phyloP scores from a whole-genome alignment of 2,329 filamentous ascomycete species.

The Arthrocladium fulminans region DNA sequence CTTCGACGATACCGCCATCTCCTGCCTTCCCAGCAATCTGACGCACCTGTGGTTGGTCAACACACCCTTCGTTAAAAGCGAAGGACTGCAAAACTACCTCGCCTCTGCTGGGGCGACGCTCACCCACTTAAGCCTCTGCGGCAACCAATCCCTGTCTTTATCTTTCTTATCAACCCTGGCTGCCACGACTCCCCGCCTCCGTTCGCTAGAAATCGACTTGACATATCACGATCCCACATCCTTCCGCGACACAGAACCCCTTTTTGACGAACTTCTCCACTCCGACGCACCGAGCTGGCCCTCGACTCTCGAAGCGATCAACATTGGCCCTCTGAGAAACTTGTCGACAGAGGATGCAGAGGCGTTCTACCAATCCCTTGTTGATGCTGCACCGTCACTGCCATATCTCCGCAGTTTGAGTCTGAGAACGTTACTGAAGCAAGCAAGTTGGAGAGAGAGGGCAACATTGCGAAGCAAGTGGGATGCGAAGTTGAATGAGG shows the following conservation, averaged over 20 bases:
- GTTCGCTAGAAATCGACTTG: constrained; percentile 66
- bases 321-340: constrained; percentile 68
- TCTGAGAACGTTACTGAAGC: constrained; percentile 69
- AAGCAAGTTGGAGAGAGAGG: constrained; percentile 68
- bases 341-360: constrained; percentile 63
- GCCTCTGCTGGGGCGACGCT: constrained; percentile 58
- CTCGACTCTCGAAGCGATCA: constrained; percentile 56
- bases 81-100: constrained; percentile 58
- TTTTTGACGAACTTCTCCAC: constrained; percentile 52
- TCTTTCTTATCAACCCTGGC: constrained; percentile 62
- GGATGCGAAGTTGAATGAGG: constrained; percentile 57
- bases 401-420: constrained; percentile 59
- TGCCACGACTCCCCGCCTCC: constrained; percentile 59
- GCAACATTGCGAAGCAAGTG: constrained; percentile 71
- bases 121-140: constrained; percentile 58
- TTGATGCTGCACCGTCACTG: constrained; percentile 59
- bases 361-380: constrained; percentile 68
- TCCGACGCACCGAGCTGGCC: constrained; percentile 64
- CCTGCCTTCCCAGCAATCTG: constrained; percentile 57
- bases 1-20: constrained; percentile 60
- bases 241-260: constrained; percentile 63
- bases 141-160: constrained; percentile 71
- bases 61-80: constrained; percentile 64
- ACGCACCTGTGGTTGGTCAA: constrained; percentile 64
- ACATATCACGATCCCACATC: constrained; percentile 65